Percentiles rank a stretch among this genome's conserved stretches.
phyloP scores from a whole-genome alignment of 768 basidiomycete species.

The Rickenella mellea region DNA sequence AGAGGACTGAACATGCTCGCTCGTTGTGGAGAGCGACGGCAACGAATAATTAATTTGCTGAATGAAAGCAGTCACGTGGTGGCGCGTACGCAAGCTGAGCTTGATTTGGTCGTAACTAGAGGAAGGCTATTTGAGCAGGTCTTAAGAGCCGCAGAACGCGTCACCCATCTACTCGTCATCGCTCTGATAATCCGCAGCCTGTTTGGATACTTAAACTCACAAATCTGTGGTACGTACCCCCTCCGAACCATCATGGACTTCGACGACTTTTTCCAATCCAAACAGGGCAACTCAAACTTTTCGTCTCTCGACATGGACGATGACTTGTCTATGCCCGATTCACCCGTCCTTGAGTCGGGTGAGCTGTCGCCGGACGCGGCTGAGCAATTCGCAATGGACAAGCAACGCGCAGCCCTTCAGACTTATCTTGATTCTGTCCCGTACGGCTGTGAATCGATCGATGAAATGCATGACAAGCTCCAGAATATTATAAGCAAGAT shows the following conservation, averaged over 20 bases:
- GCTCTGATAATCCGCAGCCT: no score
- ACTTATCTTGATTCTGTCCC: slow-evolving; percentile 61
- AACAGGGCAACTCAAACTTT: slow-evolving; percentile 7
- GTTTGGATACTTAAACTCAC: slow-evolving; percentile 1
- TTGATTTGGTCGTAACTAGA: no score
- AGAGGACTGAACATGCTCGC: no score
- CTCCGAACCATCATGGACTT: slow-evolving; percentile 13
- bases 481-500: slow-evolving; percentile 64
- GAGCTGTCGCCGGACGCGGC: no score
- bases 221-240: neutral
- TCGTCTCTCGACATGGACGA: slow-evolving; percentile 42
- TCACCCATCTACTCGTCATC: slow-evolving; percentile 15
- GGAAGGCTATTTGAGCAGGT: no score
- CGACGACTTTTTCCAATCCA: slow-evolving; percentile 8
- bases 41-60: no score
- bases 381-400: slow-evolving; percentile 37
- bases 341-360: slow-evolving; percentile 24
- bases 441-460: slow-evolving; percentile 60
- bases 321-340: slow-evolving; percentile 37
- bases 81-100: no score
- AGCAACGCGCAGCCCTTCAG: slow-evolving; percentile 51
- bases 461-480: slow-evolving; percentile 63
- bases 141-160: no score
- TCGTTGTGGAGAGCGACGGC: no score
- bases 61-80: no score